Evolutionary conservation across 495 filamentous ascomycete species (phyloP).

Genomic region (Aspergillus cavernicola): DNA sequence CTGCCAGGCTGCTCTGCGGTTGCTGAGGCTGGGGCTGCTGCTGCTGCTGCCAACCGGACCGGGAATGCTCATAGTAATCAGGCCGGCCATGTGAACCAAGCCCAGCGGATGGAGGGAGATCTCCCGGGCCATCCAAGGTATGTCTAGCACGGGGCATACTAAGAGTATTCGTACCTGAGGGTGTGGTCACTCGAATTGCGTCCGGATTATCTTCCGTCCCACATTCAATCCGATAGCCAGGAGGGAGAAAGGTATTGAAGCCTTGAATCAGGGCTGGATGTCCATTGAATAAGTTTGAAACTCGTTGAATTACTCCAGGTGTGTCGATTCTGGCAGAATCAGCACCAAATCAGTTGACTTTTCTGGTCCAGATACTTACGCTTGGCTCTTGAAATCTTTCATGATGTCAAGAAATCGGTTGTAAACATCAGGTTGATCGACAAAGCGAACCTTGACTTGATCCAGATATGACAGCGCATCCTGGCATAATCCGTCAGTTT

Average conservation of each 20-base stretch:
- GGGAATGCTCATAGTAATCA: conserved; percentile 47
- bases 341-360: conserved; percentile 7
- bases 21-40: conserved; percentile 53
- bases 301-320: conserved; percentile 93
- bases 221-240: conserved; percentile 96
- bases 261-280: conserved; percentile 96
- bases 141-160: conserved; percentile 53
- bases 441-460: conserved; percentile 97
- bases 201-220: conserved; percentile 88
- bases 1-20: conserved; percentile 24
- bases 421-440: conserved; percentile 95
- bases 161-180: conserved; percentile 72
- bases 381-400: conserved; percentile 99
- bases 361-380: conserved; percentile 52
- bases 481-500: conserved; percentile 43
- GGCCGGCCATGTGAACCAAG: conserved; percentile 35
- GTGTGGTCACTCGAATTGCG: conserved; percentile 93
- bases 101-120: conserved; percentile 31
- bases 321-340: conserved; percentile 75
- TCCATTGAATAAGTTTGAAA: conserved; percentile 94
- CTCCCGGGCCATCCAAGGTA: conserved; percentile 41
- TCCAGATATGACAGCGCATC: conserved; percentile 97
- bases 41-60: conserved; percentile 47
- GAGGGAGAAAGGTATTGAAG: conserved; percentile 97
- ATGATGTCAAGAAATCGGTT: conserved; percentile 98